Conservation (phyloP, 2,329 filamentous ascomycete genomes). For the Chaetomium sp. region DNA sequence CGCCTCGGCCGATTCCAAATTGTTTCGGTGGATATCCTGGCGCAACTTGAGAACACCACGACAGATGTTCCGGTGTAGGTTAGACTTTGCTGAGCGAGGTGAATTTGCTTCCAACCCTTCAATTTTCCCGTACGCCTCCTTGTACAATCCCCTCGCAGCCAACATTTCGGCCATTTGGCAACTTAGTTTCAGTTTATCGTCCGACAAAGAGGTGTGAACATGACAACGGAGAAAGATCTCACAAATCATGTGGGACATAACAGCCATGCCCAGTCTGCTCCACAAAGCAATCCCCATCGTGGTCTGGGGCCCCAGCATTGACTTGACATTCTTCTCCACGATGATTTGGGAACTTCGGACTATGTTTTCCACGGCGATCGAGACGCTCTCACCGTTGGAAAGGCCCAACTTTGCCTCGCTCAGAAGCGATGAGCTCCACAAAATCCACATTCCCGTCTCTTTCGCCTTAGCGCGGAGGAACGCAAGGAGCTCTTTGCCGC, state of each 20-base stretch:
- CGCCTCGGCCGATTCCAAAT: constrained; percentile 45
- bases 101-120: constrained; percentile 35
- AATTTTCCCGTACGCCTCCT: constrained; percentile 57
- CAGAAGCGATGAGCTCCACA: constrained; percentile 76
- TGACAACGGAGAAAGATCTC: constrained; percentile 75
- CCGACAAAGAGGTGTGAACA: constrained; percentile 49
- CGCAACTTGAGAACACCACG: constrained; percentile 60
- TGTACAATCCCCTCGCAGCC: constrained; percentile 62
- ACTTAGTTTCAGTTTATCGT: constrained; percentile 70
- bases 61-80: constrained; percentile 66
- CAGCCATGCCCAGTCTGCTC: constrained; percentile 61
- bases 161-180: constrained; percentile 65
- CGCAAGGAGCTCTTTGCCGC: constrained; percentile 71
- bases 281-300: constrained; percentile 68
- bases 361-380: constrained; percentile 65
- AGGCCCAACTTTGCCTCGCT: constrained; percentile 79
- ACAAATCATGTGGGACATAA: constrained; percentile 53
- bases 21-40: constrained; percentile 51
- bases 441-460: constrained; percentile 76
- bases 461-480: constrained; percentile 83
- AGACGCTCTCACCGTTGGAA: constrained; percentile 59
- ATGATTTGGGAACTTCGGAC: constrained; percentile 78
- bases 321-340: constrained; percentile 66
- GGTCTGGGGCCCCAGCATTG: constrained; percentile 66
- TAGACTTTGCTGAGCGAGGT: constrained; percentile 67